Evolutionary conservation across 2,329 filamentous ascomycete genomes (phyloP).

Genomic region (Coleophoma cylindrospora): DNA sequence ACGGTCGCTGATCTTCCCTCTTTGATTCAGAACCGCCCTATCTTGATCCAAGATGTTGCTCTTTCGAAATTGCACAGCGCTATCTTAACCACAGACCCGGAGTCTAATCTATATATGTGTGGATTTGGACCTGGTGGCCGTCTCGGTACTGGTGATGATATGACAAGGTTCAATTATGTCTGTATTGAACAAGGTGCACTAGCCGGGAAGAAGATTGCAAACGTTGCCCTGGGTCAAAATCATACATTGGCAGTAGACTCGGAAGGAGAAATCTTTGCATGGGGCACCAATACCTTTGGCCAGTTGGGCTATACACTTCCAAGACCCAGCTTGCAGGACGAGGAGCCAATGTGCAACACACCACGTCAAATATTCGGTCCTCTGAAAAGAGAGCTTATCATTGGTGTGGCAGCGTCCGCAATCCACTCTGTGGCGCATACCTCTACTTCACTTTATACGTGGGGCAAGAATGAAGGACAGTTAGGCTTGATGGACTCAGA

Average conservation of each 20-base stretch:
- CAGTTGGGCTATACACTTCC: slow-evolving; percentile 85
- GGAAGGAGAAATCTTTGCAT: slow-evolving; percentile 89
- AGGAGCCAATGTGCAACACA: slow-evolving; percentile 75
- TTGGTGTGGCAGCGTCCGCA: slow-evolving; percentile 81
- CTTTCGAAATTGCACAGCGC: slow-evolving; percentile 92
- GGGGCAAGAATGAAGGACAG: slow-evolving; percentile 93
- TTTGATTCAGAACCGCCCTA: slow-evolving; percentile 64
- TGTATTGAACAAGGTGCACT: slow-evolving; percentile 74
- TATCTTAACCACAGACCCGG: slow-evolving; percentile 78
- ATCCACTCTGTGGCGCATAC: slow-evolving; percentile 92
- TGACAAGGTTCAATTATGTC: slow-evolving; percentile 79
- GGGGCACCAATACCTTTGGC: slow-evolving; percentile 82
- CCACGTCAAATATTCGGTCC: slow-evolving; percentile 90
- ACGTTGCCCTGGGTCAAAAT: slow-evolving; percentile 85
- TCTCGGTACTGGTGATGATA: slow-evolving; percentile 84
- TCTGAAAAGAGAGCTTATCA: slow-evolving; percentile 77
- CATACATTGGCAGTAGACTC: slow-evolving; percentile 82
- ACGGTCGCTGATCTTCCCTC: slow-evolving; percentile 57
- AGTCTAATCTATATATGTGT: slow-evolving; percentile 88
- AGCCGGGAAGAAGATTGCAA: slow-evolving; percentile 65
- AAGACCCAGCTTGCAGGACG: slow-evolving; percentile 59
- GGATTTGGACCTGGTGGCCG: slow-evolving; percentile 88
- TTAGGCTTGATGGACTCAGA: slow-evolving; percentile 93
- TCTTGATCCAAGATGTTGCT: slow-evolving; percentile 74
- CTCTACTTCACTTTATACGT: slow-evolving; percentile 76